Evolutionary conservation across 139 green algal genomes (phyloP).

Genomic region (Dunaliella sp.): DNA sequence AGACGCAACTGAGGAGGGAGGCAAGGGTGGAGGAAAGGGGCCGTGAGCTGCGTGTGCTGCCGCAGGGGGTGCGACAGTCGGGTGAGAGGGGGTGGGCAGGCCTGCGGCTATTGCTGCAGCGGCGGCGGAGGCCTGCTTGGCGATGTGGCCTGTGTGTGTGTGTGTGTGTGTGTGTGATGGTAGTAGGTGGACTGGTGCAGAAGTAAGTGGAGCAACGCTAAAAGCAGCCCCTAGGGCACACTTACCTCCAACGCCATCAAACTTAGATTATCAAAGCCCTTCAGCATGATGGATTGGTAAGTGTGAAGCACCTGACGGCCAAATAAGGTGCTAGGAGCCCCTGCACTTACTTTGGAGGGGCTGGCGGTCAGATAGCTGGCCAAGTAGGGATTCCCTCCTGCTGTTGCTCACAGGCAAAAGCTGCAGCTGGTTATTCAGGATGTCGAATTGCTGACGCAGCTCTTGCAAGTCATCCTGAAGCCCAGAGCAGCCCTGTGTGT

Average conservation of each 20-base stretch:
- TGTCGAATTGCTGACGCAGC: constrained; percentile 16
- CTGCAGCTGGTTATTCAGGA: constrained; percentile 22
- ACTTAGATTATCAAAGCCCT: too few relatives aligned
- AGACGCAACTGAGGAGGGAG: not conserved
- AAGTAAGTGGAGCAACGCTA: too few relatives aligned
- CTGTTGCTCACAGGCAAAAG: not conserved
- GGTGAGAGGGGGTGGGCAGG: not conserved
- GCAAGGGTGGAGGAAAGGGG: not conserved
- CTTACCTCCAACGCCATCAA: too few relatives aligned
- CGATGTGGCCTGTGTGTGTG: not conserved
- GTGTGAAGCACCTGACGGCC: too few relatives aligned
- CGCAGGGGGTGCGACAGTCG: not conserved
- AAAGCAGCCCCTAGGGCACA: too few relatives aligned
- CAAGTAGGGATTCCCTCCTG: not conserved
- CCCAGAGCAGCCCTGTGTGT: not conserved
- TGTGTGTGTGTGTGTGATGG: too few relatives aligned
- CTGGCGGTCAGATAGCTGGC: not conserved
- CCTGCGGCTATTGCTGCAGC: not conserved
- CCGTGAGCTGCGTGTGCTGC: not conserved
- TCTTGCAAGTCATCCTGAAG: constrained; percentile 10
- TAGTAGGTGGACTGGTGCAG: too few relatives aligned
- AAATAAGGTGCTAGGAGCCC: too few relatives aligned
- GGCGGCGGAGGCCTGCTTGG: not conserved
- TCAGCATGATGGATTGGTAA: too few relatives aligned
- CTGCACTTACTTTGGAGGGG: not conserved